Evolutionary conservation across 805 yeast species (phyloP).

Genomic region (Brettanomyces anomalus): DNA sequence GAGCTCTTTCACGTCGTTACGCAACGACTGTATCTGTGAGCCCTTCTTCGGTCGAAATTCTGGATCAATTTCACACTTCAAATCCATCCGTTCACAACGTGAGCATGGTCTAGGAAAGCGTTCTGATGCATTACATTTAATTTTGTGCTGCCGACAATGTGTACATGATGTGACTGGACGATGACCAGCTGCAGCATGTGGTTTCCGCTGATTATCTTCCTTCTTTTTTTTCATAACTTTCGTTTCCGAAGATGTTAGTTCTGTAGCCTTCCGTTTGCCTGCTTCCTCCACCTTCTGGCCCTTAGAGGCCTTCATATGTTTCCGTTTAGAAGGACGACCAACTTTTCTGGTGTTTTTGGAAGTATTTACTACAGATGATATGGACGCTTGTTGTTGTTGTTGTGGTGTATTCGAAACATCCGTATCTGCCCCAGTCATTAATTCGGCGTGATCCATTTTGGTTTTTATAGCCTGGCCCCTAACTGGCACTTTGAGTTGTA

Average conservation of each 20-base stretch:
- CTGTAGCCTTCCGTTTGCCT: neutral
- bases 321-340: too few relatives aligned
- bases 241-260: neutral
- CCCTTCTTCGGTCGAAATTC: conserved; percentile 88
- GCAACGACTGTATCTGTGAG: conserved; percentile 73
- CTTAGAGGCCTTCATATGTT: neutral
- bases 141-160: conserved; percentile 90
- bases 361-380: too few relatives aligned
- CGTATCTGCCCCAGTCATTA: too few relatives aligned
- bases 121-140: conserved; percentile 85
- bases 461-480: too few relatives aligned
- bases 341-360: too few relatives aligned
- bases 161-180: conserved; percentile 91
- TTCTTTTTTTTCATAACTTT: neutral
- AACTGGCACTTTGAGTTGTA: too few relatives aligned
- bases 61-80: conserved; percentile 84
- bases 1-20: conserved; percentile 78
- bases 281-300: neutral
- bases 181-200: conserved; percentile 40
- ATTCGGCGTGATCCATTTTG: too few relatives aligned
- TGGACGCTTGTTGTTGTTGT: too few relatives aligned
- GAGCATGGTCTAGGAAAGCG: conserved; percentile 76
- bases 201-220: conserved; percentile 1
- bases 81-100: conserved; percentile 70
- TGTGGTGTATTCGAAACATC: too few relatives aligned